Conservation (phyloP, 257 asterid species). For the Solanum sejunctum region DNA sequence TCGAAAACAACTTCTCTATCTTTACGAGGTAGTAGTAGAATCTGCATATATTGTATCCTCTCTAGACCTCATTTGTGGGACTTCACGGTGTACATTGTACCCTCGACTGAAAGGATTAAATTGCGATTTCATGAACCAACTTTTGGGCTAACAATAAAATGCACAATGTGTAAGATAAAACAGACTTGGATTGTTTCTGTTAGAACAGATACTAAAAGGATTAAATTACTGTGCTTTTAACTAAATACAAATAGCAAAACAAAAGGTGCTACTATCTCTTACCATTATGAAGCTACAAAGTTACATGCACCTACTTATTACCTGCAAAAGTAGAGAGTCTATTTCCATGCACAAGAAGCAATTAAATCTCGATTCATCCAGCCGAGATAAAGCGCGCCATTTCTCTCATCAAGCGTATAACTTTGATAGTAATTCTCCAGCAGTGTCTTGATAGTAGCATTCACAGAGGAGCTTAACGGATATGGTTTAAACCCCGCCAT, state of each 20-base stretch:
- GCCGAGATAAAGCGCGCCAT: slow-evolving; percentile 7
- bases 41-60: no score
- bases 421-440: slow-evolving; percentile 7
- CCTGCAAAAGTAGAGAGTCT: neutral
- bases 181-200: neutral
- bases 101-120: neutral
- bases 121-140: neutral
- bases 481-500: slow-evolving; percentile 17
- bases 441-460: slow-evolving; percentile 10
- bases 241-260: neutral
- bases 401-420: slow-evolving; percentile 15
- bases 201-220: neutral
- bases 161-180: neutral
- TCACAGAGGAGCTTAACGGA: slow-evolving; percentile 17
- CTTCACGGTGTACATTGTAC: no score
- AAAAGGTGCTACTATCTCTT: neutral
- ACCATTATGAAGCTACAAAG: neutral
- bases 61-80: no score
- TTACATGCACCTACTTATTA: neutral
- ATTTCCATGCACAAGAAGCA: slow-evolving; percentile 7
- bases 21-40: no score
- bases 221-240: neutral
- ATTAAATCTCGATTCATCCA: slow-evolving; percentile 14
- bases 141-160: neutral
- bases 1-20: no score